These are phyloP conservation scores for Dendryphion nanum DNA, from an alignment of 2,329 filamentous ascomycete species.

Conservation along the genomic window DNA sequence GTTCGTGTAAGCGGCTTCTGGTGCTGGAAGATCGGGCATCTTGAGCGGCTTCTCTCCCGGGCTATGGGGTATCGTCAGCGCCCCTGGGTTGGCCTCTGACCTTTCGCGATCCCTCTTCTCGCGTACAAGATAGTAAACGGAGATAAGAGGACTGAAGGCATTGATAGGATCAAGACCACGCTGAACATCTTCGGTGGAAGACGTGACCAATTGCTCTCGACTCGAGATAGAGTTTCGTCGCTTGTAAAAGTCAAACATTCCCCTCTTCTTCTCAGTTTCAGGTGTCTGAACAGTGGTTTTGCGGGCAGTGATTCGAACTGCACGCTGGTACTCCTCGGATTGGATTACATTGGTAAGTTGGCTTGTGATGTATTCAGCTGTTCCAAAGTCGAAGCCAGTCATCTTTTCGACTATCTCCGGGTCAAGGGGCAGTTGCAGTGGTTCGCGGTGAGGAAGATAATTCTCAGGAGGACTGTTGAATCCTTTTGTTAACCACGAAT, in stretches of 20 bases:
- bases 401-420: conserved; percentile 82
- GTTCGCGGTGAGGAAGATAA: conserved; percentile 78
- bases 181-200: conserved; percentile 82
- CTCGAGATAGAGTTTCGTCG: conserved; percentile 85
- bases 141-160: conserved; percentile 87
- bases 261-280: conserved; percentile 73
- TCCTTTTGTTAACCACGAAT: conserved; percentile 95
- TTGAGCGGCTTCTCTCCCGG: conserved; percentile 58
- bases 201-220: conserved; percentile 77
- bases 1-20: conserved; percentile 88
- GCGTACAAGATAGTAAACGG: conserved; percentile 92
- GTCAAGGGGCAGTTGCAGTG: conserved; percentile 81
- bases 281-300: conserved; percentile 60
- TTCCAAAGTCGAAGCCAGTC: conserved; percentile 97
- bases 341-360: conserved; percentile 85
- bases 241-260: conserved; percentile 97
- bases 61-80: conserved; percentile 55
- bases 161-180: conserved; percentile 85
- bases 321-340: conserved; percentile 89
- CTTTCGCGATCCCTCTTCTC: conserved; percentile 87
- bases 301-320: conserved; percentile 67
- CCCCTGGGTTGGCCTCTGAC: conserved; percentile 58
- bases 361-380: conserved; percentile 75
- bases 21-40: conserved; percentile 74
- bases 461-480: conserved; percentile 87